Percentiles rank a stretch among this genome's conserved stretches.
phyloP scores from a whole-genome alignment of 139 green algal genomes.

The Chlamydomonas sp. region DNA sequence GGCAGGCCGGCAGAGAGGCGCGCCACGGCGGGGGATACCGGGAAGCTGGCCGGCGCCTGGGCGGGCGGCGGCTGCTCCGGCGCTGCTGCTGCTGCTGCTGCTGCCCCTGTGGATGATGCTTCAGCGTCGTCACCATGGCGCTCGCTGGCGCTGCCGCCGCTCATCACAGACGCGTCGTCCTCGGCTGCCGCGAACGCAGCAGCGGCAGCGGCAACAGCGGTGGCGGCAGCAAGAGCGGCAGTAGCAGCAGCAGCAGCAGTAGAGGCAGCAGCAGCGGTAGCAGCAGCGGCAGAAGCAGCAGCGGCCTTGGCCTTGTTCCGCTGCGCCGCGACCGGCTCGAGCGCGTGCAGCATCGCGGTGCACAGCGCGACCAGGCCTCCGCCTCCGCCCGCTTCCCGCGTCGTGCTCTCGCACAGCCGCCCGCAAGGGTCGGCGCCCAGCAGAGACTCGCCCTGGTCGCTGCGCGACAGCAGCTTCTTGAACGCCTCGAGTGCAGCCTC shows the following conservation, averaged over 20 bases:
- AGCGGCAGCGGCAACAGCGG: too few relatives aligned
- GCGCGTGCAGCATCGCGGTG: background rate
- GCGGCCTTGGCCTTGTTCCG: background rate
- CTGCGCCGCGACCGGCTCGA: slow-evolving; percentile 4
- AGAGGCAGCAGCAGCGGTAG: too few relatives aligned
- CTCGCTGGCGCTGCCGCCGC: too few relatives aligned
- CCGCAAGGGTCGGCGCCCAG: too few relatives aligned
- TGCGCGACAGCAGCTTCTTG: too few relatives aligned
- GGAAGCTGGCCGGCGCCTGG: background rate
- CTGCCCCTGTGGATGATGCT: background rate
- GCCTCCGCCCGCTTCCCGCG: background rate
- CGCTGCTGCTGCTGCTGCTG: slow-evolving; percentile 7
- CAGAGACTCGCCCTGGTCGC: too few relatives aligned
- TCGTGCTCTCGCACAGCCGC: too few relatives aligned
- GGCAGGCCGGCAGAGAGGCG: background rate
- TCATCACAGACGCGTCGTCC: background rate
- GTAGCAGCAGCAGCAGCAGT: too few relatives aligned
- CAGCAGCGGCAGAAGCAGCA: too few relatives aligned
- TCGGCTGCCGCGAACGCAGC: too few relatives aligned
- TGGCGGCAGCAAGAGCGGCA: too few relatives aligned
- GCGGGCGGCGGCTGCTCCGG: background rate
- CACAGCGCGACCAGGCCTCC: background rate
- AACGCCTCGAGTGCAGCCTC: slow-evolving; percentile 23
- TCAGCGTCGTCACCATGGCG: background rate
- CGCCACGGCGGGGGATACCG: background rate